Evolutionary conservation across 768 basidiomycete species (phyloP), one percentile per base, ranked within the genome.

Genomic region (Holtermanniella nyarrowii): DNA sequence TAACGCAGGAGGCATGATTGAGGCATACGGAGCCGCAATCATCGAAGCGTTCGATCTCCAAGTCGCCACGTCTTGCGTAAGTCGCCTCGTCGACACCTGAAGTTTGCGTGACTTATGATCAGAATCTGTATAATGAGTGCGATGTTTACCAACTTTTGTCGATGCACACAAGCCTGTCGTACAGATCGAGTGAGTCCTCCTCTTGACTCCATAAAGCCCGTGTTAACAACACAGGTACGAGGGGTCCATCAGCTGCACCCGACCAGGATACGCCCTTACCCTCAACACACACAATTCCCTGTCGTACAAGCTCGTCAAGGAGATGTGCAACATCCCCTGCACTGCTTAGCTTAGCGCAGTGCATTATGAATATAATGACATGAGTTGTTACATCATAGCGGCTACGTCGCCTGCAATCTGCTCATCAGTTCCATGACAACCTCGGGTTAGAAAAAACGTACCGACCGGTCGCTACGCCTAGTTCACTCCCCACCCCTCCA

Each of bases 381-480:
- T n/a, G 10, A 37, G 31, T 37, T 16, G 31, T 37, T 7, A 40
- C 11, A 26, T 22, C 42, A 39, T 51, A 26, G 20, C 25, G 23
- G 37, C 41, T 48, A 66, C 64, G 63, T 66, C 39, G 62, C 65
- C 52, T 64, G 48, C 31, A 64, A 16, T 16, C 31, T 37, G 31
- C 31, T 16, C 16, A 16, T 37, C 31, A 37, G 31, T 16, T 7
- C 31, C 10, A 7, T 7, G 10, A 16, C 31, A 16, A 37, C 7
- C 31, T 7, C 10, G 7, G 10, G 10, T 7, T 7, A 7, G 16
- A 16, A 37, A 37, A 43, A 12, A 52, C 51, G 21, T 24, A 57
- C 40, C 60, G 44, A 59, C 93, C 90, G 61, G 93, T 90, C 65
- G 87, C 90, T 77, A 79, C 80, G 40, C 88, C 89, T 52, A 95